These are phyloP conservation scores for Ilyonectria destructans DNA, from an alignment of 2,329 filamentous ascomycete genomes.

Conservation along the genomic window DNA sequence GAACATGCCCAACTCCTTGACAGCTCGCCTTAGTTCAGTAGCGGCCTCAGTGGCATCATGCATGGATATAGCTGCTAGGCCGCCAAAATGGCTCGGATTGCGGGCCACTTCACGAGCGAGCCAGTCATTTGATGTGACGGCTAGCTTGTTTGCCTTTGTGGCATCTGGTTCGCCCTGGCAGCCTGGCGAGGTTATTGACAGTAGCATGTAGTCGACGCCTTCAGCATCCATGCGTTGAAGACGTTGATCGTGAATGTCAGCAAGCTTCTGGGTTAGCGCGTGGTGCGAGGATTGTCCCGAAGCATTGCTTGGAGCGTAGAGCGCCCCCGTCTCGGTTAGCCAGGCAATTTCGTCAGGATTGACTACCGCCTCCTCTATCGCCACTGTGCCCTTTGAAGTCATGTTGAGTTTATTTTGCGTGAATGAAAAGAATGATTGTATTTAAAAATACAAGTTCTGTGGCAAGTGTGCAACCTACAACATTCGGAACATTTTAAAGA, in stretches of 20 bases:
- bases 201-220: slow-evolving; percentile 33
- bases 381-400: slow-evolving; percentile 18
- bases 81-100: slow-evolving; percentile 20
- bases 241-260: slow-evolving; percentile 30
- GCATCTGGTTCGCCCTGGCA: slow-evolving; percentile 21
- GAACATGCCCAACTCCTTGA: slow-evolving; percentile 14
- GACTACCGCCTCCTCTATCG: slow-evolving; percentile 20
- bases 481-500: not conserved
- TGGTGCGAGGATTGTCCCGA: not conserved
- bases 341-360: slow-evolving; percentile 20
- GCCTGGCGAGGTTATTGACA: slow-evolving; percentile 31
- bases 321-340: slow-evolving; percentile 6
- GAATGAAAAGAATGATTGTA: not conserved
- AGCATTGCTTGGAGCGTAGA: slow-evolving; percentile 11
- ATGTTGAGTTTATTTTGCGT: not conserved
- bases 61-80: slow-evolving; percentile 25
- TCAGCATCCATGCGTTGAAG: slow-evolving; percentile 22
- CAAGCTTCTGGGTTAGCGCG: slow-evolving; percentile 13
- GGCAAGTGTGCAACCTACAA: not conserved
- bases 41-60: slow-evolving; percentile 22
- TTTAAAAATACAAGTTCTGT: not conserved
- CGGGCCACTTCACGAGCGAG: slow-evolving; percentile 4
- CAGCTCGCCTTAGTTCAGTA: slow-evolving; percentile 15
- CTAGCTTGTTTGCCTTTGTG: not conserved
- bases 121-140: slow-evolving; percentile 25